phyloP scores from a whole-genome alignment of 2,329 filamentous ascomycete species.

The Nothomitra cinnamomea region DNA sequence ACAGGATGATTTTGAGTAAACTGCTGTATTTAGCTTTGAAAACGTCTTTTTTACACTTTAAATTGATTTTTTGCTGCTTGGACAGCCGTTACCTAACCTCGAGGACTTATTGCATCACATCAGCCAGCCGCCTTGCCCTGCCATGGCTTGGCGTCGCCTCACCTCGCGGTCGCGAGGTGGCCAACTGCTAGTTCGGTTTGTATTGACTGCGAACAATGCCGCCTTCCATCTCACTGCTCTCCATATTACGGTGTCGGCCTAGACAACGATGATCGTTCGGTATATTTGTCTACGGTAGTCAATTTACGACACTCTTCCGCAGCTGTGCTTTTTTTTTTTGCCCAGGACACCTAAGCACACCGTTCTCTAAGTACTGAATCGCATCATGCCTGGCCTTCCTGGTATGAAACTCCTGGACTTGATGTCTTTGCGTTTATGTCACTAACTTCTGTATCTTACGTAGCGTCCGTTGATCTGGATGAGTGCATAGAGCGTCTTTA shows the following conservation, averaged over 20 bases:
- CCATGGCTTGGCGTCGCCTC: not conserved
- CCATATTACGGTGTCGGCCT: not conserved
- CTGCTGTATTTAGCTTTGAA: no score
- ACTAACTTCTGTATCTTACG: conserved; percentile 4
- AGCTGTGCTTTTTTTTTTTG: not conserved
- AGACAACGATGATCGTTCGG: not conserved
- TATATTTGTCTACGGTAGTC: not conserved
- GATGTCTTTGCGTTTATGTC: conserved; percentile 6
- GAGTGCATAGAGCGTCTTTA: conserved; percentile 96
- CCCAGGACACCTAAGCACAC: not conserved
- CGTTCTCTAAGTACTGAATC: not conserved
- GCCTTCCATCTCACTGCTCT: not conserved
- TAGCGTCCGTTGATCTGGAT: conserved; percentile 92
- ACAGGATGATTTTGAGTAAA: no score
- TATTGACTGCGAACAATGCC: not conserved
- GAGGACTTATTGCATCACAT: no score
- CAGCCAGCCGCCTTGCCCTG: no score
- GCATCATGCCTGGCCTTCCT: conserved; percentile 39
- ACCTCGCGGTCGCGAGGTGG: not conserved
- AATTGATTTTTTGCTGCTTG: no score
- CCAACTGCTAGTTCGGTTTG: no score
- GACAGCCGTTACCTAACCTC: no score
- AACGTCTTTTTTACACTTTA: no score
- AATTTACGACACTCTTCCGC: not conserved
- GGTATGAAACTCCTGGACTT: conserved; percentile 23